Evolutionary conservation across 495 filamentous ascomycete species (phyloP).

Genomic region (Acidomyces sp.): DNA sequence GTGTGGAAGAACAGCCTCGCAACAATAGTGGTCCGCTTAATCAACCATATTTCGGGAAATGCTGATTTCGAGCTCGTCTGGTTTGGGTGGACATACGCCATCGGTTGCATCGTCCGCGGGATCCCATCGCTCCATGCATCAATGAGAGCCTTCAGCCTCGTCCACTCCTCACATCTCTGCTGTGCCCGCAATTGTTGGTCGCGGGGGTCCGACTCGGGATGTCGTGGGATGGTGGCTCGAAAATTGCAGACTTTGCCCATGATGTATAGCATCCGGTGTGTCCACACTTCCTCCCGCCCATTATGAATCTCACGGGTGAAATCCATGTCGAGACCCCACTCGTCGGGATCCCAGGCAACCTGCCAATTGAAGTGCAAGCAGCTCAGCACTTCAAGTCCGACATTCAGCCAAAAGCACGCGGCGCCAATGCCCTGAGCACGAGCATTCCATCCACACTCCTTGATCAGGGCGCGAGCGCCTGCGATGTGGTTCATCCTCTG

Average conservation of each 20-base stretch:
- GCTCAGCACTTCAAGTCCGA: slow-evolving; percentile 76
- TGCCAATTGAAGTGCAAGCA: slow-evolving; percentile 82
- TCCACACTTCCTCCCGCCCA: slow-evolving; percentile 75
- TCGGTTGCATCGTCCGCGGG: slow-evolving; percentile 76
- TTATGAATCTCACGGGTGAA: slow-evolving; percentile 39
- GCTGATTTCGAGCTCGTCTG: slow-evolving; percentile 50
- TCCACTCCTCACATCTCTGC: slow-evolving; percentile 63
- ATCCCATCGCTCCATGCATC: slow-evolving; percentile 66
- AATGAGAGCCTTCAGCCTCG: slow-evolving; percentile 55
- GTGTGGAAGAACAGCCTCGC: slow-evolving; percentile 89
- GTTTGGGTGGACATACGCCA: slow-evolving; percentile 56
- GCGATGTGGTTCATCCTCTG: slow-evolving; percentile 79
- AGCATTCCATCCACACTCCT: slow-evolving; percentile 83
- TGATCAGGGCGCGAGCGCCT: slow-evolving; percentile 74
- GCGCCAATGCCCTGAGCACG: slow-evolving; percentile 64
- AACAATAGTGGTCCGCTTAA: slow-evolving; percentile 67
- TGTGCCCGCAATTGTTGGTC: slow-evolving; percentile 51
- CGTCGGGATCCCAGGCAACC: slow-evolving; percentile 80
- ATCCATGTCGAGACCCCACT: slow-evolving; percentile 82
- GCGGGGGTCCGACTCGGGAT: slow-evolving; percentile 42
- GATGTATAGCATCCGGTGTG: slow-evolving; percentile 78
- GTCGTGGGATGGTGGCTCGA: slow-evolving; percentile 49
- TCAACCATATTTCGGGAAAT: slow-evolving; percentile 84
- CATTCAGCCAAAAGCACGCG: slow-evolving; percentile 91
- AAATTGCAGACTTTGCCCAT: slow-evolving; percentile 82